Base-by-base conservation (phyloP, 2,329 filamentous ascomycete species). In the Hortaea werneckii region DNA sequence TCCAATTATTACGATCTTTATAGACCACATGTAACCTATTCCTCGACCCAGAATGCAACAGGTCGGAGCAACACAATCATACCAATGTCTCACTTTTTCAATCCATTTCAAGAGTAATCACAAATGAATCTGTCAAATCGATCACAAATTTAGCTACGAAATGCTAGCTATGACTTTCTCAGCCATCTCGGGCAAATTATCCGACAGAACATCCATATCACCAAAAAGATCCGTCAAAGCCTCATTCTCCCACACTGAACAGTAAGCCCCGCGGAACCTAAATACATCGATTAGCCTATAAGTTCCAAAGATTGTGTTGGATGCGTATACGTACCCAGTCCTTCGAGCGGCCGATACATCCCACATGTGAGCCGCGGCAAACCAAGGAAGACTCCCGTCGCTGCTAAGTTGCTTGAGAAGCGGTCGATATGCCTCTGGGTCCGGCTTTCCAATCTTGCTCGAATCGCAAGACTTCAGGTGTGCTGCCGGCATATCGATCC, bases 351-450 rank as follows among this genome's bases (percentile, higher is more conserved):
- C 72, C 20, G 67, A 67, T 1, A 74, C 73, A 62, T 79, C 75
- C 76, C 75, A 78, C 65, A 73, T 72, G 59, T 79, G 76, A 27
- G 74, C 76, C 1, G 76, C 75, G 0, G 73, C 75, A 55, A 77
- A 79, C 75, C 75, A 79, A 32, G 67, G 66, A 49, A 29, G 20
- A 12, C 42, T 30, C 8, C 58, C 51, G 30, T 68, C 51, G 6
- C 45, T 60, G 0, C 42, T 49, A 13, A 78, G 66, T 39, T 57
- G 59, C 11, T 66, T 64, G 28, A 74, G 53, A 13, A 73, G 54
- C 2, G 66, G 64, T 50, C 59, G 57, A 50, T 78, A 78, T 0
- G 71, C 68, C 30, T 54, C 66, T 5, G 68, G 60, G 2, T 67
- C 68, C 0, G 76, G 76, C 57, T 77, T 78, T 1, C 68, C 71